Evolutionary conservation across 768 basidiomycete genomes (phyloP).

Genomic region (Agaricus subrufescens): DNA sequence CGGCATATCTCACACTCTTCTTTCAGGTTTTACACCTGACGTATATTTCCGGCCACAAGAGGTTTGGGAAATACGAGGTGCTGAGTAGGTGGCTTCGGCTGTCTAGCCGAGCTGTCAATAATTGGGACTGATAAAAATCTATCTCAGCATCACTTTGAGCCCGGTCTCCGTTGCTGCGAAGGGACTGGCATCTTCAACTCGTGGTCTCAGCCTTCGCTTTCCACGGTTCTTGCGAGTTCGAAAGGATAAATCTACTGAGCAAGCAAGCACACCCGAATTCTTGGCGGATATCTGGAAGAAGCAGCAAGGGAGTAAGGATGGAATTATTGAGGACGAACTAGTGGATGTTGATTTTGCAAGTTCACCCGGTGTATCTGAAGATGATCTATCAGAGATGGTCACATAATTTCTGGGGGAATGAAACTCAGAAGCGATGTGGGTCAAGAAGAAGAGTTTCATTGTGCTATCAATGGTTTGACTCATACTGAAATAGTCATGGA

Average conservation of each 20-base stretch:
- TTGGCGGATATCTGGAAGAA: constrained; percentile 64
- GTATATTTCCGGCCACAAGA: constrained; percentile 69
- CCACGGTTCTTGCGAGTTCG: constrained; percentile 76
- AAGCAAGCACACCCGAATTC: constrained; percentile 69
- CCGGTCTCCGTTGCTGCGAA: constrained; percentile 81
- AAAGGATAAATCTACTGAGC: constrained; percentile 68
- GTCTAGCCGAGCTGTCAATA: neutral
- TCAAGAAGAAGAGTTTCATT: neutral
- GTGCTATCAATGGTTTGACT: constrained; percentile 1
- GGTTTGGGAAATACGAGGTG: constrained; percentile 88
- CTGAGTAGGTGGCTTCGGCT: constrained; percentile 43
- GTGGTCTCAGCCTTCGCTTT: constrained; percentile 83
- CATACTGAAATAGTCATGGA: neutral
- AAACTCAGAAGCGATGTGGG: neutral
- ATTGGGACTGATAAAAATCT: constrained; percentile 3
- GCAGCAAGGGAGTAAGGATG: constrained; percentile 44
- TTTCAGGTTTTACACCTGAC: constrained; percentile 56
- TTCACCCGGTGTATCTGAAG: constrained; percentile 15
- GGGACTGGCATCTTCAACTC: constrained; percentile 42
- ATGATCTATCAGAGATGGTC: constrained; percentile 12
- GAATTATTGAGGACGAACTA: constrained; percentile 55
- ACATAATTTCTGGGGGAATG: neutral
- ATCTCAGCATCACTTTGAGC: constrained; percentile 70
- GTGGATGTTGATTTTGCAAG: constrained; percentile 42
- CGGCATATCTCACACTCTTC: neutral